Percentiles rank a stretch among this genome's conserved stretches.
phyloP scores from a whole-genome alignment of 805 yeast species.

The Kuraishia piskuri region DNA sequence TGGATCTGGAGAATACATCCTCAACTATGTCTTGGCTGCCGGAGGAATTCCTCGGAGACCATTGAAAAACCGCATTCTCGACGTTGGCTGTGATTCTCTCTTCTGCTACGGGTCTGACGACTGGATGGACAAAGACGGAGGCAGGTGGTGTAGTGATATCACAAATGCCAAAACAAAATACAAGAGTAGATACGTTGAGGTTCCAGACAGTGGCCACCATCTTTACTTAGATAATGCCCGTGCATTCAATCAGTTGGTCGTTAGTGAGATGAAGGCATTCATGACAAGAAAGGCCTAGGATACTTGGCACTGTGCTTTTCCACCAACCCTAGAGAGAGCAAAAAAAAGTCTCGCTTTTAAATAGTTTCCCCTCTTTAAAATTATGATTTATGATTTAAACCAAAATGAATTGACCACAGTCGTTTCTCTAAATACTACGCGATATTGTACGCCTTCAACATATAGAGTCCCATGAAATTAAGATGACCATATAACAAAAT shows the following conservation, averaged over 20 bases:
- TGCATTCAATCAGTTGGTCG: conserved; percentile 42
- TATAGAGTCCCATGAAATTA: background rate
- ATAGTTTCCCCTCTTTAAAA: background rate
- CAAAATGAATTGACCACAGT: too few relatives aligned
- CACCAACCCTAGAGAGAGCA: too few relatives aligned
- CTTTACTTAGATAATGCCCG: conserved; percentile 60
- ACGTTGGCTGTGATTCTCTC: conserved; percentile 48
- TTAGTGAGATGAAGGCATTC: conserved; percentile 39
- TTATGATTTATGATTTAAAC: background rate
- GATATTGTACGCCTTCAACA: background rate
- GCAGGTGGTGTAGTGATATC: conserved; percentile 27
- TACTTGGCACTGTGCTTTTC: too few relatives aligned
- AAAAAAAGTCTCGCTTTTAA: too few relatives aligned
- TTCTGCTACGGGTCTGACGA: conserved; percentile 85
- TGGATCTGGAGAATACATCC: conserved; percentile 92
- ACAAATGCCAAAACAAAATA: conserved; percentile 21
- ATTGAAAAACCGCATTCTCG: conserved; percentile 40
- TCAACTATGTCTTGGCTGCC: conserved; percentile 76
- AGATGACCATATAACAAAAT: too few relatives aligned
- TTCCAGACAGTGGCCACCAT: conserved; percentile 68
- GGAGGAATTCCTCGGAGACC: conserved; percentile 89
- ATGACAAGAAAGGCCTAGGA: too few relatives aligned
- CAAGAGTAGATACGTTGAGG: conserved; percentile 14
- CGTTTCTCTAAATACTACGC: too few relatives aligned
- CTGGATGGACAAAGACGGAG: conserved; percentile 53